Conservation (phyloP, 2,329 filamentous ascomycete genomes). For the Neofusicoccum parvum region DNA sequence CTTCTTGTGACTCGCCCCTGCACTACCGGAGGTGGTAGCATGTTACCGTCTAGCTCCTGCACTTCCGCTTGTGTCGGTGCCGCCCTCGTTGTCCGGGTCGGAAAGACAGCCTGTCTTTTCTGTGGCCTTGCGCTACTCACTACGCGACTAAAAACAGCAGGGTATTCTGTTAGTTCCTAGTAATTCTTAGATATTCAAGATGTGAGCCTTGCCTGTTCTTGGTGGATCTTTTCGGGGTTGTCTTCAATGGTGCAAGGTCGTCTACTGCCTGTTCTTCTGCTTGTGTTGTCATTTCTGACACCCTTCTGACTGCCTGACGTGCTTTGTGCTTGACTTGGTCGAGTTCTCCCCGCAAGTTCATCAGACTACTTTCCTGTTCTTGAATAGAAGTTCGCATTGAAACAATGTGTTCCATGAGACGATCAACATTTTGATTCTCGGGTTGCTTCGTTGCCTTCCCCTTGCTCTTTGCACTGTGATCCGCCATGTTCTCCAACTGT, state of each 20-base stretch:
- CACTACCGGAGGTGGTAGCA: too few species aligned
- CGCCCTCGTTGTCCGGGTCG: background rate
- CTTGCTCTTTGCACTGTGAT: background rate
- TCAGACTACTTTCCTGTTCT: background rate
- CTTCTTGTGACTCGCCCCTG: too few species aligned
- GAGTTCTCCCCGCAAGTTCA: background rate
- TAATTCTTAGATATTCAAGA: background rate
- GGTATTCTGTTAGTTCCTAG: background rate
- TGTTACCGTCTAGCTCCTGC: too few species aligned
- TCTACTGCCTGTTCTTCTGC: background rate
- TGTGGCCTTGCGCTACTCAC: background rate
- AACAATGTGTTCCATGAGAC: background rate
- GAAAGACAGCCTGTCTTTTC: background rate
- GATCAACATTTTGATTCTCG: background rate
- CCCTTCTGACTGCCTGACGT: background rate
- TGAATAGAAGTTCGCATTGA: background rate
- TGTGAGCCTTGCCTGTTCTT: background rate
- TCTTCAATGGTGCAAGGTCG: background rate
- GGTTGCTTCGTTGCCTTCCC: background rate
- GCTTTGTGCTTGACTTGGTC: background rate
- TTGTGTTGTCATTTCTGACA: background rate
- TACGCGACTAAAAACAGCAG: background rate
- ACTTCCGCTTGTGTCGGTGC: background rate
- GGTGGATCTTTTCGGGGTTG: background rate
- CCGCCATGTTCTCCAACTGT: conserved; percentile 1